Evolutionary conservation across 345 rosid genomes (phyloP), one percentile per base, ranked within the genome.

Genomic region (Citrus glauca): DNA sequence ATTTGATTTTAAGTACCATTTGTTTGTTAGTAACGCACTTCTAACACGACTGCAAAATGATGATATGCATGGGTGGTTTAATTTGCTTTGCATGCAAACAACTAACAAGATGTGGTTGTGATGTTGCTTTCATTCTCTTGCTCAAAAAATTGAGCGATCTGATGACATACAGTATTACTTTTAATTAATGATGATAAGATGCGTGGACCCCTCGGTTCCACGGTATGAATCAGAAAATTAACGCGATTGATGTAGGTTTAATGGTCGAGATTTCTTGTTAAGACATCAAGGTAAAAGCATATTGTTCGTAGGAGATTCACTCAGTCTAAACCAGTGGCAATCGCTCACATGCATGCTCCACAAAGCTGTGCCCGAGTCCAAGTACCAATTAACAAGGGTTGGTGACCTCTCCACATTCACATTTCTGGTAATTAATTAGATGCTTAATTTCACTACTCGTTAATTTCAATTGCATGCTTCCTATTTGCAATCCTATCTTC

Each of bases 341-440:
- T 94, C 98, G 7, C 89, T 94, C 25, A 88, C 95, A 5, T 91
- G 98, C 87, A 79, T 94, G 91, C 93, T 94, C 59, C 93, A 90
- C 75, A 77, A 83, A 25, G 71, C 91, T 10, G 85, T 79, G 6
- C 95, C 97, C 2, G 33, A 45, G 0, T 81, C 81, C 1, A 75
- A 38, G 1, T 90, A 79, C 72, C 73, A 74, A 56, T 7, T 53
- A 1, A 35, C 38, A 2, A 87, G 91, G 33, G 57, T 57, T 20
- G 87, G 85, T 24, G 91, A 85, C 19, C 88, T 94, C 72, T 91
- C 98, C 55, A 82, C 77, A 9, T 86, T 92, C 87, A 74, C 86
- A 6, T 89, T 94, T 60, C 85, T 87, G 35, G 97, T 91, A 45
- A 45, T 45, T 45, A 13, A 13, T 45, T 66, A 77, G 83, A 64